Conservation (phyloP, 2,329 filamentous ascomycete species). For the Pseudogymnoascus sp. region DNA sequence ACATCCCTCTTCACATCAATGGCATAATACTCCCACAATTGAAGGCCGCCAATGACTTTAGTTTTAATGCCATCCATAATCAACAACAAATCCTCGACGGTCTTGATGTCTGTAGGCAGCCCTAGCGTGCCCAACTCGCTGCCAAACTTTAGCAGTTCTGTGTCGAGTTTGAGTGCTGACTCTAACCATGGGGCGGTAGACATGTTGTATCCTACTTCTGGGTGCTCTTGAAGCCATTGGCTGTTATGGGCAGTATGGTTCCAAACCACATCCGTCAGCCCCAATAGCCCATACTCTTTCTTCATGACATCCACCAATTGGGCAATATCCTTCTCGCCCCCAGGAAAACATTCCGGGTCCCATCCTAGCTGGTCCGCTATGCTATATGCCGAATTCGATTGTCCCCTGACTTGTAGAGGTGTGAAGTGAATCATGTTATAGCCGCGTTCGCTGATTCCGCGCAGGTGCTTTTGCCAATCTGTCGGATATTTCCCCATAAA, state of each 20-base stretch:
- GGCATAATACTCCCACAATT: constrained; percentile 90
- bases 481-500: constrained; percentile 91
- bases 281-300: constrained; percentile 73
- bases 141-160: constrained; percentile 60
- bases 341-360: constrained; percentile 74
- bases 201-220: constrained; percentile 91
- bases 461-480: constrained; percentile 85
- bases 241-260: constrained; percentile 97
- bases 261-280: constrained; percentile 91
- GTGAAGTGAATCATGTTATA: constrained; percentile 99
- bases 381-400: constrained; percentile 95
- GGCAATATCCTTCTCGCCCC: constrained; percentile 74
- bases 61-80: constrained; percentile 82
- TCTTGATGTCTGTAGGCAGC: constrained; percentile 67
- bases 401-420: constrained; percentile 78
- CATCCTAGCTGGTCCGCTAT: constrained; percentile 87
- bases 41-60: constrained; percentile 68
- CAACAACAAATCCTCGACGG: constrained; percentile 62
- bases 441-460: constrained; percentile 79
- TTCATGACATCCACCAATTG: constrained; percentile 76
- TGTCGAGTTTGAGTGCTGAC: constrained; percentile 70
- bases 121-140: constrained; percentile 57
- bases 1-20: constrained; percentile 70
- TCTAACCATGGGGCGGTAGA: constrained; percentile 76
- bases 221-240: constrained; percentile 87